Evolutionary conservation across 768 basidiomycete species (phyloP), one percentile per base, ranked within the genome.

Genomic region (Naganishia vishniacii): DNA sequence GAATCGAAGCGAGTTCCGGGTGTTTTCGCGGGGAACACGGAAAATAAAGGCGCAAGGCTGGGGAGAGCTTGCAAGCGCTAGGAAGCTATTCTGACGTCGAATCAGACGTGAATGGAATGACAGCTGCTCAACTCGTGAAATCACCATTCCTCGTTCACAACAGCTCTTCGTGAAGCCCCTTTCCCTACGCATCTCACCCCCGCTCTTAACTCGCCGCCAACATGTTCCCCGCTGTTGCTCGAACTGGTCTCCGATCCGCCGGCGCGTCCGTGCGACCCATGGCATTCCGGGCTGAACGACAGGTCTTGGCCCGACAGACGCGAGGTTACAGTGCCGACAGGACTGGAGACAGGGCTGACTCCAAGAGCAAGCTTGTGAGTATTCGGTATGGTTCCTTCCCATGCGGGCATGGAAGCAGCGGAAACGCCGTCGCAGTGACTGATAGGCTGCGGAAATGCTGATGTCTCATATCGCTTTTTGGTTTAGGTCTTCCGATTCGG

Each of bases 361-460:
- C 49, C 44, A 76, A 73, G 70, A 68, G 68, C 65, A 76, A 76
- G 68, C 69, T 76, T n/a, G 74, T 76, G 59, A 67, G 74, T 71
- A 20, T 31, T 60, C 29, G 9, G n/a, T n/a, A n/a, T n/a, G n/a
- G n/a, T n/a, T n/a, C n/a, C n/a, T n/a, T n/a, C n/a, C n/a, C n/a
- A n/a, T n/a, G n/a, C n/a, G n/a, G n/a, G n/a, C n/a, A n/a, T n/a
- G n/a, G n/a, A n/a, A n/a, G n/a, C n/a, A n/a, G n/a, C n/a, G n/a
- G n/a, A n/a, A n/a, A n/a, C n/a, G n/a, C n/a, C n/a, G n/a, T n/a
- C n/a, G n/a, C n/a, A n/a, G n/a, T n/a, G n/a, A n/a, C n/a, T n/a
- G n/a, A n/a, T n/a, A n/a, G n/a, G n/a, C n/a, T n/a, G n/a, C n/a
- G n/a, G n/a, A n/a, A 34, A 47, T 61, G 20, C 59, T 45, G 26